These are phyloP conservation scores for Monosporascus sp. DNA, from an alignment of 2,329 filamentous ascomycete species.

Conservation along the genomic window DNA sequence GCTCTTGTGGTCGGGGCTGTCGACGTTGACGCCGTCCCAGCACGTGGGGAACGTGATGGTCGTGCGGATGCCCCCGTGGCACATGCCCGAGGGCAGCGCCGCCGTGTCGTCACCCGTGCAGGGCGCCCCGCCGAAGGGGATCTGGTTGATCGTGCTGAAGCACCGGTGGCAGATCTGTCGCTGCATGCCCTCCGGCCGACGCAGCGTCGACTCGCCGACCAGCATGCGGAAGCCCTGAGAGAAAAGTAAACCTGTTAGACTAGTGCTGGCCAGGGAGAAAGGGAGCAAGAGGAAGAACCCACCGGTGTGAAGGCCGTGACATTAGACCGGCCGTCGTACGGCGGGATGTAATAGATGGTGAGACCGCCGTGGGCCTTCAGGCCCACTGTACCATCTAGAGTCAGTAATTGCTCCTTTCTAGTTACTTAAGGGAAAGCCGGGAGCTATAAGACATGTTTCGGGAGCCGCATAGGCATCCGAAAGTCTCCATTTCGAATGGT, in stretches of 20 bases:
- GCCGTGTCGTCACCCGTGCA: constrained; percentile 27
- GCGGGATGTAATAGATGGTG: constrained; percentile 13
- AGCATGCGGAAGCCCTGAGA: constrained; percentile 34
- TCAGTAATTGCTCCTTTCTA: no score
- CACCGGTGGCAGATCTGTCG: constrained; percentile 37
- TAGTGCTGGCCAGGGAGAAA: background rate
- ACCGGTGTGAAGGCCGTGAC: constrained; percentile 37
- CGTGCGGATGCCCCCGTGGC: constrained; percentile 28
- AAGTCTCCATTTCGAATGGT: no score
- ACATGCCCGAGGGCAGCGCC: constrained; percentile 28
- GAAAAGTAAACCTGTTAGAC: background rate
- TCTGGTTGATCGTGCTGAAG: constrained; percentile 27
- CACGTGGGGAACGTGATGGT: constrained; percentile 39
- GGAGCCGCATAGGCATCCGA: no score
- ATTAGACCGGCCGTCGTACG: constrained; percentile 21
- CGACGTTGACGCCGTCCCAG: constrained; percentile 46
- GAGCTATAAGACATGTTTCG: no score
- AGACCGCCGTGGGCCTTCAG: constrained; percentile 25
- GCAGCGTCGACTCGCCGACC: constrained; percentile 29
- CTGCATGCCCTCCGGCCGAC: constrained; percentile 26
- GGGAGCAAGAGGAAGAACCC: background rate
- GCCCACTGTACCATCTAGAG: constrained; percentile 3
- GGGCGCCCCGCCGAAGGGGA: constrained; percentile 12
- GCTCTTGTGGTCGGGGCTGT: constrained; percentile 39
- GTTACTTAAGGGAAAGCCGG: no score